These are phyloP conservation scores for Lachnum nothofagi DNA, from an alignment of 2,329 filamentous ascomycete species.

Conservation along the genomic window DNA sequence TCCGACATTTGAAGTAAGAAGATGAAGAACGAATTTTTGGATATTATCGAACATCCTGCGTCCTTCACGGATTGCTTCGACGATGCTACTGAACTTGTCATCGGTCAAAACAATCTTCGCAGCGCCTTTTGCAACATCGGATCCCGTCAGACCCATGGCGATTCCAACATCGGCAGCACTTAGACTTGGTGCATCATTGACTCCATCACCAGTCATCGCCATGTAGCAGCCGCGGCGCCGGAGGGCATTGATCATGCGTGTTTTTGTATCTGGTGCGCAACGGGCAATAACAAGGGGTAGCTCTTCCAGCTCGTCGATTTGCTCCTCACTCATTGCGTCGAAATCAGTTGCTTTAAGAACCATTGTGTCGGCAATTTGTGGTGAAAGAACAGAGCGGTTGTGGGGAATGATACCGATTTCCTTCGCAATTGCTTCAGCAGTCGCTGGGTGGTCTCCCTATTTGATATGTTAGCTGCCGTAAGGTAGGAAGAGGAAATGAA, in stretches of 20 bases:
- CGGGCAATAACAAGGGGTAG: conserved; percentile 50
- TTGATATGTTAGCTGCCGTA: conserved; percentile 4
- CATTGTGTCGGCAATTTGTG: conserved; percentile 43
- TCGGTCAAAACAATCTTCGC: conserved; percentile 49
- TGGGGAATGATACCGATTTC: conserved; percentile 50
- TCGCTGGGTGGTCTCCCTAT: conserved; percentile 47
- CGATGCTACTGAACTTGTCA: conserved; percentile 51
- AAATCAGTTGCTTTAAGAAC: conserved; percentile 51
- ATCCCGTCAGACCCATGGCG: conserved; percentile 56
- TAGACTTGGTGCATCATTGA: conserved; percentile 51
- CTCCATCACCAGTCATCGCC: conserved; percentile 54
- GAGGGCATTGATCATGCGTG: conserved; percentile 50
- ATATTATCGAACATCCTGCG: conserved; percentile 52
- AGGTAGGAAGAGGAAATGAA: neutral
- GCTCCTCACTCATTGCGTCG: conserved; percentile 39
- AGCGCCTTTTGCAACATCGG: conserved; percentile 59
- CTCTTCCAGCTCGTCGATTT: conserved; percentile 46
- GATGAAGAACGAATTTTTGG: conserved; percentile 52
- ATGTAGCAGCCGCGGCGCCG: conserved; percentile 45
- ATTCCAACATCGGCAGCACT: conserved; percentile 52
- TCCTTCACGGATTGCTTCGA: conserved; percentile 49
- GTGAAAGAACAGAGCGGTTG: conserved; percentile 40
- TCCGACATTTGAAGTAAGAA: conserved; percentile 51
- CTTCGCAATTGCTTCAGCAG: conserved; percentile 51
- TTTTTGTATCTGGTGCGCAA: conserved; percentile 49